These are phyloP conservation scores for Pythium utonaiense DNA, from an alignment of 352 stramenopile species.

Conservation along the genomic window DNA sequence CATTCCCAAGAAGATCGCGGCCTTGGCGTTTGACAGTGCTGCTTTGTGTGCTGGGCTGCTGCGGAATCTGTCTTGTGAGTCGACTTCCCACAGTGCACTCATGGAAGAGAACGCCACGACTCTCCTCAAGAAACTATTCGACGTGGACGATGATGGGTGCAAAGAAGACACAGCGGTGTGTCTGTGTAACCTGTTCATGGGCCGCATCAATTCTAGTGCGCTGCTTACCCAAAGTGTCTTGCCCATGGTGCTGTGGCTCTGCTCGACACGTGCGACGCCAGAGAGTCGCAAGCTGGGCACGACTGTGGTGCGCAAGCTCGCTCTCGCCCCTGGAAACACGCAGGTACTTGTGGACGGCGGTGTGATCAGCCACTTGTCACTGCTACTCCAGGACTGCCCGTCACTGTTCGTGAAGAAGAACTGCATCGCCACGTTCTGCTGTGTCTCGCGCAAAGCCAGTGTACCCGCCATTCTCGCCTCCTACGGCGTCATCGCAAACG, in stretches of 20 bases:
- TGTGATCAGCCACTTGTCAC: conserved; percentile 41
- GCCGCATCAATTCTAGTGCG: conserved; percentile 52
- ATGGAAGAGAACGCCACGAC: conserved; percentile 38
- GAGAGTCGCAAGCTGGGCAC: conserved; percentile 46
- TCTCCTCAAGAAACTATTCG: conserved; percentile 48
- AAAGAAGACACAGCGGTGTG: conserved; percentile 52
- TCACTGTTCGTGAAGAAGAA: conserved; percentile 59
- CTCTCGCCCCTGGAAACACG: conserved; percentile 67
- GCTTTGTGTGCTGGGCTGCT: conserved; percentile 34
- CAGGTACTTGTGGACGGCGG: conserved; percentile 53
- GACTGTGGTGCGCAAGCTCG: conserved; percentile 60
- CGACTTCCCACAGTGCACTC: conserved; percentile 33
- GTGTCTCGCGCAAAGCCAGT: conserved; percentile 44
- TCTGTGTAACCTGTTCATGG: conserved; percentile 67
- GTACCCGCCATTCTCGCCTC: conserved; percentile 44
- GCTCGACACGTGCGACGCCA: conserved; percentile 9
- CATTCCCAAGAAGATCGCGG: conserved; percentile 23
- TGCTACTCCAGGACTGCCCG: conserved; percentile 36
- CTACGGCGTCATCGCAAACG: conserved; percentile 49
- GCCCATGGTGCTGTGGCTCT: conserved; percentile 57
- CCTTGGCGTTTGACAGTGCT: conserved; percentile 16
- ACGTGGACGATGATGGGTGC: conserved; percentile 30
- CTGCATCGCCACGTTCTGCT: conserved; percentile 64
- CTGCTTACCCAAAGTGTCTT: conserved; percentile 46
- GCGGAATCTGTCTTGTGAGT: conserved; percentile 48